phyloP scores from a whole-genome alignment of 2,329 filamentous ascomycete species.

The Apiospora kogelbergensis region DNA sequence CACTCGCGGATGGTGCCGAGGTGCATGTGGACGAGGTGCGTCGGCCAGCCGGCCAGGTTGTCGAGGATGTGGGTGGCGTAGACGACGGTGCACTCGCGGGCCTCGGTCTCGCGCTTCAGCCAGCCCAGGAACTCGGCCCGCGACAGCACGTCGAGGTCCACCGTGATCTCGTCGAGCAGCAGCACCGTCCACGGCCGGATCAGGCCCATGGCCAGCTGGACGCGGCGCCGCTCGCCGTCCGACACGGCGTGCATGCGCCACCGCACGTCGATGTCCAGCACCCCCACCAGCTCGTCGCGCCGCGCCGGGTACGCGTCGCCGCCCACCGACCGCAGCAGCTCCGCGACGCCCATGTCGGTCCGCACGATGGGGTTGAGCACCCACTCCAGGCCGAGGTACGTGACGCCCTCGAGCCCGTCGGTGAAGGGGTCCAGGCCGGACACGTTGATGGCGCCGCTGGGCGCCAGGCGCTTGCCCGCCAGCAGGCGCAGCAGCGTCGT shows the following conservation, averaged over 20 bases:
- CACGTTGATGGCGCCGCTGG: constrained; percentile 70
- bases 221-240: constrained; percentile 86
- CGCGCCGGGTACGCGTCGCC: constrained; percentile 80
- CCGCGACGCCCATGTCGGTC: constrained; percentile 87
- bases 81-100: constrained; percentile 82
- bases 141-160: constrained; percentile 87
- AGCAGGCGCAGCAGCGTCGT: constrained; percentile 94
- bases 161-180: constrained; percentile 93
- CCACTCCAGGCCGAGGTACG: constrained; percentile 97
- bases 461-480: constrained; percentile 91
- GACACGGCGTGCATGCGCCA: constrained; percentile 95
- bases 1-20: constrained; percentile 84
- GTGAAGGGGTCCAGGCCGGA: constrained; percentile 90
- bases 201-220: constrained; percentile 95
- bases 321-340: constrained; percentile 82
- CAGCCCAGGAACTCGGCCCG: constrained; percentile 83
- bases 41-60: constrained; percentile 92
- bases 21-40: constrained; percentile 94
- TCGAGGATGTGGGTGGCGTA: constrained; percentile 98
- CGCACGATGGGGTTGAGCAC: constrained; percentile 95
- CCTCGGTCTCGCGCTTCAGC: constrained; percentile 83
- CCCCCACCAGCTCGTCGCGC: constrained; percentile 80
- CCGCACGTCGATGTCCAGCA: constrained; percentile 85
- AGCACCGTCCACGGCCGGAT: constrained; percentile 89
- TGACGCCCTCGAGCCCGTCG: constrained; percentile 86